phyloP scores from a whole-genome alignment of 257 asterid species.

The Anisodus acutangulus region DNA sequence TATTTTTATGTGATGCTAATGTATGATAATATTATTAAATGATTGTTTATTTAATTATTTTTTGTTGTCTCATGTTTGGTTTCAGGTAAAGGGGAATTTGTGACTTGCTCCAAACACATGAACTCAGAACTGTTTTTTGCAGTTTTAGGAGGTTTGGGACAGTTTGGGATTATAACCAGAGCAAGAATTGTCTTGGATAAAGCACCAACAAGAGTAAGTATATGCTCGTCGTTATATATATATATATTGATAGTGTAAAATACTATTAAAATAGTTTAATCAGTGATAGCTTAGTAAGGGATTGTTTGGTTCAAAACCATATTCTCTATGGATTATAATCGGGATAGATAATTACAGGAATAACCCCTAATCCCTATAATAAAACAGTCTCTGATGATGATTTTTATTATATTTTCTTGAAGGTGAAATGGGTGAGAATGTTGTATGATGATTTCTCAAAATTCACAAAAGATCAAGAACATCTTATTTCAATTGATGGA shows the following conservation, averaged over 20 bases:
- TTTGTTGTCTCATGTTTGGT: not conserved
- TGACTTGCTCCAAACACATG: constrained; percentile 52
- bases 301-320: too few relatives aligned
- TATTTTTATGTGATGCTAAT: not conserved
- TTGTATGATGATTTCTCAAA: constrained; percentile 47
- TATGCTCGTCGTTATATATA: too few relatives aligned
- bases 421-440: constrained; percentile 64
- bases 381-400: not conserved
- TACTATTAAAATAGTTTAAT: too few relatives aligned
- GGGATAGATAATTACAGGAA: too few relatives aligned
- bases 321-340: too few relatives aligned
- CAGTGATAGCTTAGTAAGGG: too few relatives aligned
- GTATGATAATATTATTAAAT: not conserved
- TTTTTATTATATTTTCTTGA: not conserved
- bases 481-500: constrained; percentile 40
- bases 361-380: too few relatives aligned
- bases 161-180: constrained; percentile 62
- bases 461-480: constrained; percentile 59
- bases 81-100: constrained; percentile 56
- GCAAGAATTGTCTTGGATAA: constrained; percentile 56
- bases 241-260: too few relatives aligned
- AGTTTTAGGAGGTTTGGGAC: constrained; percentile 72
- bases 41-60: not conserved
- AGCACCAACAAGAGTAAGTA: constrained; percentile 58
- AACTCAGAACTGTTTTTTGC: constrained; percentile 56